Base-by-base conservation (phyloP, 192 early-diverging fungal genomes). In the Coemansia sp. region DNA sequence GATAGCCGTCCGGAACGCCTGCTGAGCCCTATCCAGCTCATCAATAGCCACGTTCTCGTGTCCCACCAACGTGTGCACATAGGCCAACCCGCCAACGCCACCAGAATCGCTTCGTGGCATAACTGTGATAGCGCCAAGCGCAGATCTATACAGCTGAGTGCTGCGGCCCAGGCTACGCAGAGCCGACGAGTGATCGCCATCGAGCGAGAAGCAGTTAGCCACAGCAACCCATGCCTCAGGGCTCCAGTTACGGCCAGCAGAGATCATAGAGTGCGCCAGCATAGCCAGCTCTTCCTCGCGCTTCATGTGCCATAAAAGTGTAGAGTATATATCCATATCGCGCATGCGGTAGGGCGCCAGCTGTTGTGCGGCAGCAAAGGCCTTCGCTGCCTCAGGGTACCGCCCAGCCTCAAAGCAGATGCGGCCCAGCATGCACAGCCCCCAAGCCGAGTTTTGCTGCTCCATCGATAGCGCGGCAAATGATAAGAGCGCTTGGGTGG, bases 251-350 rank as follows among this genome's bases (percentile, higher is more conserved):
- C 86, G 83, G 36, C 91, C 87, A 6, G 79, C 61, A 5, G 86
- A 80, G 12, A 91, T 82, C 69, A 97, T 81, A 10, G 88, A 84
- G 62, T 94, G 88, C 0, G 91, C 93, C 39, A 97, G 77, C 47
- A 84, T 82, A 12, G 89, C 88, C 42, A 95, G 80, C 38, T 70
- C 75, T n/a, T 86, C 85, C 25, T 92, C 89, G 64, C 88, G 83
- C 48, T 84, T 84, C 55, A 92, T 70, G 64, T 95, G 94, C 95
- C 95, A 97, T 38, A 97, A 69, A 31, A 88, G 83, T 11, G 91
- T 91, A 18, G 92, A 93, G 65, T 91, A 95, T 7, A 88, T 69
- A 59, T 97, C 95, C 90, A 95, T 91, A 45, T 89, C 89, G 33
- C 86, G 84, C 26, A 88, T 65, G 3, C 91, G 85, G 69, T 85